These are phyloP conservation scores for Amanita brunnescens DNA, from an alignment of 768 basidiomycete species.

Conservation along the genomic window DNA sequence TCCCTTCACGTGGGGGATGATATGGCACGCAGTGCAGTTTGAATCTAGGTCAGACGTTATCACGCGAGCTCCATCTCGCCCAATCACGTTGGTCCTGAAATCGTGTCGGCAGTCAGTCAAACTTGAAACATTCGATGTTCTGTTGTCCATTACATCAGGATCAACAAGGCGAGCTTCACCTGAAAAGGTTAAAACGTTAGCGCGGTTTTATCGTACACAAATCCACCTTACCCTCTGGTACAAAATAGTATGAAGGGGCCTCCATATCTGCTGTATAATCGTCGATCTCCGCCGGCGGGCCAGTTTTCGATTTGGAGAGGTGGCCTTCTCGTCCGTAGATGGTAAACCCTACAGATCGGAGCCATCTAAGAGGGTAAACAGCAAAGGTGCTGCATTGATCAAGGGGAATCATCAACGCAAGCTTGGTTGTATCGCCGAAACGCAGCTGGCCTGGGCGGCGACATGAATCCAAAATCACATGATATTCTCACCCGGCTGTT, in stretches of 20 bases:
- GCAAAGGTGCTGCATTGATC: slow-evolving; percentile 4
- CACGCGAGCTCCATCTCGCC: slow-evolving; percentile 9
- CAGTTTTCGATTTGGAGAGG: slow-evolving; percentile 1
- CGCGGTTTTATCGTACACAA: not conserved
- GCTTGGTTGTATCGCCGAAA: not conserved
- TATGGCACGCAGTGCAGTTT: no score
- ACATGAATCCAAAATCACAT: no score
- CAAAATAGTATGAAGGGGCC: slow-evolving; percentile 7
- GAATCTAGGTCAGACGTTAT: slow-evolving; percentile 1
- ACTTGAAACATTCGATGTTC: no score
- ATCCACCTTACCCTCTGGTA: no score
- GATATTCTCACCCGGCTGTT: no score
- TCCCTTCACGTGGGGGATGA: slow-evolving; percentile 11
- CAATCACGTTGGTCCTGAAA: no score
- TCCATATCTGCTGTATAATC: slow-evolving; percentile 7
- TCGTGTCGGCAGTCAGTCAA: not conserved
- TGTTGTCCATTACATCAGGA: no score
- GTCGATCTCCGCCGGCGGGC: slow-evolving; percentile 10
- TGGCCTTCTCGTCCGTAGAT: no score
- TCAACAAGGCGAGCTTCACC: no score
- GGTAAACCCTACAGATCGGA: slow-evolving; percentile 10
- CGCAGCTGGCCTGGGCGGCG: no score
- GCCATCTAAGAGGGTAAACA: slow-evolving; percentile 11
- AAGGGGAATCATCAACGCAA: slow-evolving; percentile 4
- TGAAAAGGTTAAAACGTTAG: not conserved